These are phyloP conservation scores for Odonthalia washingtoniensis DNA, from an alignment of 31 red algal genomes.

Conservation along the genomic window DNA sequence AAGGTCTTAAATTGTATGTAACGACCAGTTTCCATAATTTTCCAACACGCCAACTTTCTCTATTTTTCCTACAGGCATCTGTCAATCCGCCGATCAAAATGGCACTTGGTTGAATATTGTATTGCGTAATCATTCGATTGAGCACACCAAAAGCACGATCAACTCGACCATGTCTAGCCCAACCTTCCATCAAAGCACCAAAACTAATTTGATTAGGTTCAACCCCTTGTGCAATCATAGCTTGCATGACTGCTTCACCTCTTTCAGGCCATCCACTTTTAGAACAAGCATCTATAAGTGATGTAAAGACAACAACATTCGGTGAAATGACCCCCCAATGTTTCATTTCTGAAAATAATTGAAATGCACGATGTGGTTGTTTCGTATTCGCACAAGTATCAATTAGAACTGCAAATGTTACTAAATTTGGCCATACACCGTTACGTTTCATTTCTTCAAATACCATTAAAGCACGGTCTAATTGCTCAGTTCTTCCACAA, in stretches of 20 bases:
- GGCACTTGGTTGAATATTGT: slow-evolving; percentile 53
- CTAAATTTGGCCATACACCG: slow-evolving; percentile 72
- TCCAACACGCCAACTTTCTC: slow-evolving; percentile 35
- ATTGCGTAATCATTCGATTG: slow-evolving; percentile 60
- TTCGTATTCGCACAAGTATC: slow-evolving; percentile 62
- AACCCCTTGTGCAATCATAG: slow-evolving; percentile 57
- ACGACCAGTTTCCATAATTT: slow-evolving; percentile 54
- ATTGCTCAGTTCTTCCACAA: slow-evolving; percentile 55
- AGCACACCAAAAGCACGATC: slow-evolving; percentile 75
- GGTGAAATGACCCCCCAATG: slow-evolving; percentile 55
- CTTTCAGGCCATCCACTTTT: slow-evolving; percentile 71
- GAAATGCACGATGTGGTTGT: slow-evolving; percentile 60
- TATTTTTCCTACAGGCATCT: slow-evolving; percentile 40
- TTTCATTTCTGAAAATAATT: slow-evolving; percentile 67
- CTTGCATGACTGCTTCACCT: slow-evolving; percentile 58
- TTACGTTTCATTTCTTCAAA: slow-evolving; percentile 80
- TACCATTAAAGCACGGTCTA: slow-evolving; percentile 60
- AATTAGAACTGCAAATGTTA: slow-evolving; percentile 71
- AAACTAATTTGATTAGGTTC: slow-evolving; percentile 80
- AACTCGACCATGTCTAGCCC: slow-evolving; percentile 56
- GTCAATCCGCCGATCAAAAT: slow-evolving; percentile 65
- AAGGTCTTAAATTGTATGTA: slow-evolving; percentile 52
- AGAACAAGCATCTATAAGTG: slow-evolving; percentile 69
- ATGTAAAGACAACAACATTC: slow-evolving; percentile 73
- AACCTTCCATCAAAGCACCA: slow-evolving; percentile 79